A percentile compares a stretch with the other conserved stretches of the same genome.
Conservation (phyloP, 352 stramenopile species). For the Globisporangium spiculum region DNA sequence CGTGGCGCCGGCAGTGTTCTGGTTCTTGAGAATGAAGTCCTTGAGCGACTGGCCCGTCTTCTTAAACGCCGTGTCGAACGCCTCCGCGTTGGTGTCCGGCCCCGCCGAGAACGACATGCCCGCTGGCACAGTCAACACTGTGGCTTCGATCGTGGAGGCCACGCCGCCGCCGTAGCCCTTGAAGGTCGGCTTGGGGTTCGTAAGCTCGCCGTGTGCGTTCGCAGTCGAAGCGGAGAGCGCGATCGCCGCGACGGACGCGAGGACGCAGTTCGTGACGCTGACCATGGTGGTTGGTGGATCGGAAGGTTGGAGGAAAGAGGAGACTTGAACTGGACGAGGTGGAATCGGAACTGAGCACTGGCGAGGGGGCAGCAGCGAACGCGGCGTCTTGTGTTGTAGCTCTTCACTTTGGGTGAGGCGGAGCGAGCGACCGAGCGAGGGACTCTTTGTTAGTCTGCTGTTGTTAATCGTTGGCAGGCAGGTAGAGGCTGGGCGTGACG, state of each 20-base stretch:
- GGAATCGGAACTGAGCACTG: neutral
- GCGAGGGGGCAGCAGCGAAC: no score
- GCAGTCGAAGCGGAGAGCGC: conserved; percentile 3
- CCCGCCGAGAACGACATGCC: conserved; percentile 12
- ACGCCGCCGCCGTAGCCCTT: conserved; percentile 10
- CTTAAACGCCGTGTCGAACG: conserved; percentile 15
- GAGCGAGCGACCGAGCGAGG: neutral
- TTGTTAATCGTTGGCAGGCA: no score
- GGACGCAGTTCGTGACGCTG: conserved; percentile 3
- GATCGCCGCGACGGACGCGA: conserved; percentile 2
- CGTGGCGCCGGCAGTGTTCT: conserved; percentile 2
- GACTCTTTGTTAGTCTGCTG: no score
- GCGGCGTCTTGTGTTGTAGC: neutral
- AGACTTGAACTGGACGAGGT: neutral
- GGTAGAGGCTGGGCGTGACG: neutral
- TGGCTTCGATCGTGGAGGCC: neutral
- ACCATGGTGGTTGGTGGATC: neutral
- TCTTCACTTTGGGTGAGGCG: neutral
- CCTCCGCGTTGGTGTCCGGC: conserved; percentile 6
- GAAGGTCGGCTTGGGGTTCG: conserved; percentile 8
- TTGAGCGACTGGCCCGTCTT: conserved; percentile 10
- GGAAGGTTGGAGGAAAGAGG: neutral
- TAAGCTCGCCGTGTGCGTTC: conserved; percentile 8
- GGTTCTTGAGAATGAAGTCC: conserved; percentile 20
- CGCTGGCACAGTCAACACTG: neutral